Percentiles rank a stretch among this genome's conserved stretches.
Conservation (phyloP, 441 rosid genomes). For the Mallotus japonicus region DNA sequence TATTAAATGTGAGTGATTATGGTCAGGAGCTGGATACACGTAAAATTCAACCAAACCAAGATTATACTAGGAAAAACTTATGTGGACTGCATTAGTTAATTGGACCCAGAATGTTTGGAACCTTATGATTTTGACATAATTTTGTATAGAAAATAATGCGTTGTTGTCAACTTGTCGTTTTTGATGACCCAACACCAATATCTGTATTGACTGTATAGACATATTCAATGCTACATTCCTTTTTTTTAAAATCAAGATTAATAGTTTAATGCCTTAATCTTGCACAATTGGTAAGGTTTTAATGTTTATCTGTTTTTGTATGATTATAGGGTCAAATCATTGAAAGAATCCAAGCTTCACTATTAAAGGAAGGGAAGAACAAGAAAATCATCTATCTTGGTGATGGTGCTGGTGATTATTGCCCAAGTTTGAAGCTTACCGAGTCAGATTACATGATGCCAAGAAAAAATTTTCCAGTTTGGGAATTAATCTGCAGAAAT, state of each 20-base stretch:
- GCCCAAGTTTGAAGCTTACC: constrained; percentile 66
- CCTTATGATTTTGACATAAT: neutral
- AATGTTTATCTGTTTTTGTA: no score
- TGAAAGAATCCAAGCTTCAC: constrained; percentile 58
- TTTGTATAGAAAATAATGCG: neutral
- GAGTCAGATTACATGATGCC: constrained; percentile 76
- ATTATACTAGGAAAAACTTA: neutral
- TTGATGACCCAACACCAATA: neutral
- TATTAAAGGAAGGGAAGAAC: constrained; percentile 35
- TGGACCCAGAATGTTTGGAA: constrained; percentile 20
- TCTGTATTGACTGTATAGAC: no score
- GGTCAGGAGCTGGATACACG: constrained; percentile 5
- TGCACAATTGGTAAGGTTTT: no score
- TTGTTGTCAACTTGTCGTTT: neutral
- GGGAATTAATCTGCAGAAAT: constrained; percentile 67
- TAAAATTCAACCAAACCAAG: neutral
- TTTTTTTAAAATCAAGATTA: no score
- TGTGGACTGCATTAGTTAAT: neutral
- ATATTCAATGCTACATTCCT: no score
- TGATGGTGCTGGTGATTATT: constrained; percentile 76
- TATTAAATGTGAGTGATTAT: neutral
- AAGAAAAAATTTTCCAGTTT: constrained; percentile 75
- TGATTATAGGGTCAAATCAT: constrained; percentile 48
- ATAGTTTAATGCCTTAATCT: neutral
- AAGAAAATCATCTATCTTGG: constrained; percentile 70